Conservation (phyloP, 2,329 filamentous ascomycete species). For the Claviceps spartinae region DNA sequence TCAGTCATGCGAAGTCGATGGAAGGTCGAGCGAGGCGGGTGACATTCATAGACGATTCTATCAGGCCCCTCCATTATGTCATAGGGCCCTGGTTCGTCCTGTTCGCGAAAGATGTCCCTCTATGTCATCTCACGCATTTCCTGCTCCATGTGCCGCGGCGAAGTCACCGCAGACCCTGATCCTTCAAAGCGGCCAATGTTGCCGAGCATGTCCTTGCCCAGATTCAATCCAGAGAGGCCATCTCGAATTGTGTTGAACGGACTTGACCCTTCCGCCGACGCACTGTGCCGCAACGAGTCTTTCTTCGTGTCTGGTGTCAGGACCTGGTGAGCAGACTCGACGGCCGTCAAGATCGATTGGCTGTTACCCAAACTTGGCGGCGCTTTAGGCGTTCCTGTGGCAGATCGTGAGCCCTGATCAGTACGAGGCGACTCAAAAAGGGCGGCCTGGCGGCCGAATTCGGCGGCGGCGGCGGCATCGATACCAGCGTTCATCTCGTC, state of each 20-base stretch:
- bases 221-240: conserved; percentile 31
- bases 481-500: conserved; percentile 79
- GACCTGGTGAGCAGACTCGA: conserved; percentile 44
- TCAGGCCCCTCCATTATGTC: conserved; percentile 17
- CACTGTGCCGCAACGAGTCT: conserved; percentile 28
- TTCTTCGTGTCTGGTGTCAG: conserved; percentile 28
- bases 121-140: conserved; percentile 34
- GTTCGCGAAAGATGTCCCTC: conserved; percentile 24
- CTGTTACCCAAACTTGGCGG: conserved; percentile 25
- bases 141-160: conserved; percentile 20
- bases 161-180: conserved; percentile 8
- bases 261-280: conserved; percentile 30
- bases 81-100: conserved; percentile 18
- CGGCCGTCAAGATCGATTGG: conserved; percentile 42
- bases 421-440: conserved; percentile 17
- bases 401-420: conserved; percentile 11
- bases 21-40: background rate
- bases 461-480: conserved; percentile 39
- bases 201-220: conserved; percentile 33
- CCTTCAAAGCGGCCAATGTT: conserved; percentile 17
- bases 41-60: conserved; percentile 9
- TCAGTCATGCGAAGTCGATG: background rate
- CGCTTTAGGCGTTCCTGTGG: conserved; percentile 22
- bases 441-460: conserved; percentile 26
- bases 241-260: conserved; percentile 34